A percentile compares a stretch with the other conserved stretches of the same genome.
These are phyloP conservation scores for Viola pubescens DNA, from an alignment of 441 rosid species.

Conservation along the genomic window DNA sequence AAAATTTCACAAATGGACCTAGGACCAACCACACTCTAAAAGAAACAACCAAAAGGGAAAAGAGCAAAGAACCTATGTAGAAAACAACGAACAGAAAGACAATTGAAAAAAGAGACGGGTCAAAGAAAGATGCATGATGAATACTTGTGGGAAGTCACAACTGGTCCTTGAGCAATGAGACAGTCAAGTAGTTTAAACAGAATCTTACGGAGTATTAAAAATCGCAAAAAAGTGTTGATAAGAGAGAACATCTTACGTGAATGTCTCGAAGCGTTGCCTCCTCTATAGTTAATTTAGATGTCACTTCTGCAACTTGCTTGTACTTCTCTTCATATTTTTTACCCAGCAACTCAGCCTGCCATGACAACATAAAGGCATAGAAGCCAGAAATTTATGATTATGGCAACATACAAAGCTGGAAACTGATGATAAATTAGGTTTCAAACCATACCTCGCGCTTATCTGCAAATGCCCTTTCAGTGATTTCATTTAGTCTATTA, in stretches of 20 bases:
- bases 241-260: slow-evolving; percentile 46
- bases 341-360: slow-evolving; percentile 76
- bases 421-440: slow-evolving; percentile 6
- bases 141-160: too few relatives aligned
- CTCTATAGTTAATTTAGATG: slow-evolving; percentile 87
- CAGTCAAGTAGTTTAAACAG: too few relatives aligned
- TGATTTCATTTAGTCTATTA: slow-evolving; percentile 84
- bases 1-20: too few relatives aligned
- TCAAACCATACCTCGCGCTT: slow-evolving; percentile 70
- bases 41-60: too few relatives aligned
- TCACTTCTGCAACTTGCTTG: slow-evolving; percentile 93
- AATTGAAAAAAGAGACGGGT: too few relatives aligned
- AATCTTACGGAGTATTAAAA: neutral
- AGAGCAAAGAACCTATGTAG: too few relatives aligned
- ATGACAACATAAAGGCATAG: slow-evolving; percentile 14
- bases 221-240: slow-evolving; percentile 3
- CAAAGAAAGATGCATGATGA: too few relatives aligned
- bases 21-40: slow-evolving; percentile 5
- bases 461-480: slow-evolving; percentile 87
- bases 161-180: too few relatives aligned
- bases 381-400: slow-evolving; percentile 9
- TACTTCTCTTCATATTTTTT: slow-evolving; percentile 96
- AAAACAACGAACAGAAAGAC: too few relatives aligned
- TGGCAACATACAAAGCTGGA: slow-evolving; percentile 3
- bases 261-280: slow-evolving; percentile 90